These are phyloP conservation scores for Ustilago cynodontis DNA, from an alignment of 1,284 basidiomycete genomes.

Conservation along the genomic window DNA sequence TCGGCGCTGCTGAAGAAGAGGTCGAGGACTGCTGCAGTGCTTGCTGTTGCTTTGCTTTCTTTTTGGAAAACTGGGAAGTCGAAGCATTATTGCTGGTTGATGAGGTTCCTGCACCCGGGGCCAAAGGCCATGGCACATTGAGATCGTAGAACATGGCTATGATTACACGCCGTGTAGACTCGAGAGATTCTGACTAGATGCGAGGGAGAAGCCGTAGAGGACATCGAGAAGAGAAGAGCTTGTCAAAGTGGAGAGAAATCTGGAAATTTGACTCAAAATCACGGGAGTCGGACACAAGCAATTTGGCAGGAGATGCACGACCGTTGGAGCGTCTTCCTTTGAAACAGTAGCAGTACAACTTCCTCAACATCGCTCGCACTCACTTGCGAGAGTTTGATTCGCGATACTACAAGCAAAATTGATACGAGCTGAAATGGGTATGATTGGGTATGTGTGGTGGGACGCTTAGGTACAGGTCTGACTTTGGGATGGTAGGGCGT, in stretches of 20 bases:
- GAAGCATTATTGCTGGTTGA: conserved; percentile 12
- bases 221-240: neutral
- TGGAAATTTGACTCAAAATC: conserved; percentile 6
- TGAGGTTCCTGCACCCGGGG: conserved; percentile 3
- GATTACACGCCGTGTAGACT: too few species aligned
- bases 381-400: too few species aligned
- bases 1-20: conserved; percentile 24
- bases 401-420: too few species aligned
- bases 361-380: too few species aligned
- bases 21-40: conserved; percentile 9
- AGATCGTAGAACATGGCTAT: conserved; percentile 63
- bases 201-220: neutral
- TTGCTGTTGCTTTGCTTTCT: conserved; percentile 47
- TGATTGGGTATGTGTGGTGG: neutral
- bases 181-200: neutral
- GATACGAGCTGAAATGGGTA: neutral
- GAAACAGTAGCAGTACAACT: too few species aligned
- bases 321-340: too few species aligned
- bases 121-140: conserved; percentile 60
- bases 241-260: conserved; percentile 4
- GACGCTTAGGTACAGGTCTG: neutral
- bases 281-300: conserved; percentile 20
- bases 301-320: too few species aligned
- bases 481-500: neutral
- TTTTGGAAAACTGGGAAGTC: conserved; percentile 24